These are phyloP conservation scores for Phytopythium chamaehyphon DNA, from an alignment of 352 stramenopile species.

Conservation along the genomic window DNA sequence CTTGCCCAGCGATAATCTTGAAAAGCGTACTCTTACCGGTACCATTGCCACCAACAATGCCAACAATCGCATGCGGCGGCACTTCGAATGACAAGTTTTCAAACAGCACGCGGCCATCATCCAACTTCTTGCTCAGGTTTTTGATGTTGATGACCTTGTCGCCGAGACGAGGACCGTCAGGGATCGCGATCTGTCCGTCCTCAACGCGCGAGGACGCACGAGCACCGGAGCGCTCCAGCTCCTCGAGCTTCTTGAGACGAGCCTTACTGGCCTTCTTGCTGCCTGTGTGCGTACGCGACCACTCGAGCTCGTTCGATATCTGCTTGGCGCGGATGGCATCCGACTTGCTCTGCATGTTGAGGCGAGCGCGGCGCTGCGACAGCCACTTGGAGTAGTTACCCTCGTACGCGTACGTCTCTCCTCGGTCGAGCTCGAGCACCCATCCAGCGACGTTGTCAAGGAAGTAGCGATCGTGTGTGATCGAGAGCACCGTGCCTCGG, in stretches of 20 bases:
- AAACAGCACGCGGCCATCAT: conserved; percentile 88
- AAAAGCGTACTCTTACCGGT: conserved; percentile 97
- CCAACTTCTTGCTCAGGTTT: conserved; percentile 68
- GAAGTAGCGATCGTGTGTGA: conserved; percentile 99
- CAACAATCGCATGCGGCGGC: conserved; percentile 94
- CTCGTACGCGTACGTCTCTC: conserved; percentile 96
- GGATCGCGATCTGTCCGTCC: conserved; percentile 90
- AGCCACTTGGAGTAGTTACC: conserved; percentile 98
- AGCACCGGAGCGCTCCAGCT: conserved; percentile 74
- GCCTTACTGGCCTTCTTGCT: conserved; percentile 91
- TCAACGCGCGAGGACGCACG: conserved; percentile 55
- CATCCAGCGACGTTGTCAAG: conserved; percentile 97
- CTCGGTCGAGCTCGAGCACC: conserved; percentile 97
- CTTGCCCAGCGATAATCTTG: conserved; percentile 92
- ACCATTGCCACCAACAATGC: conserved; percentile 97
- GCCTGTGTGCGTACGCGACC: conserved; percentile 85
- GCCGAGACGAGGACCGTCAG: conserved; percentile 89
- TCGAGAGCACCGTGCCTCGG: conserved; percentile 95
- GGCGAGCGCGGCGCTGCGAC: conserved; percentile 91
- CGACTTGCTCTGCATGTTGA: conserved; percentile 94
- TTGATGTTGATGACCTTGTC: conserved; percentile 89
- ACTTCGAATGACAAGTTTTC: conserved; percentile 93
- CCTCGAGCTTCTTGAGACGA: conserved; percentile 90
- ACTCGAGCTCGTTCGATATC: conserved; percentile 92
- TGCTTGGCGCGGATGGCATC: conserved; percentile 90